Evolutionary conservation across 2,329 filamentous ascomycete genomes (phyloP).

Genomic region (Aspergillus sp.): DNA sequence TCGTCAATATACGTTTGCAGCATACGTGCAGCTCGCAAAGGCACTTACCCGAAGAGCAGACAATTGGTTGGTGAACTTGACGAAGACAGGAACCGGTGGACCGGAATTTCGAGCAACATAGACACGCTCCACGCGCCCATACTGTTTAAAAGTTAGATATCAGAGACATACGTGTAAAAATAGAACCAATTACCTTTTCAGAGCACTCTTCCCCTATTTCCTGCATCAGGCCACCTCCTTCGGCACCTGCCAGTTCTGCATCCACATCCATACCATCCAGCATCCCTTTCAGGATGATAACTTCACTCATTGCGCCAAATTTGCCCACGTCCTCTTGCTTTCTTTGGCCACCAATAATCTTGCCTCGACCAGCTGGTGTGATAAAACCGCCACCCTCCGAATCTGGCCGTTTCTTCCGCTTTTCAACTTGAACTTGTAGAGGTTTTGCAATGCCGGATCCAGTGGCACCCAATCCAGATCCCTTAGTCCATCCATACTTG

Average conservation of each 20-base stretch:
- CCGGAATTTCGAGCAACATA: conserved; percentile 66
- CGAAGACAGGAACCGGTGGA: conserved; percentile 69
- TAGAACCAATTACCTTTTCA: conserved; percentile 59
- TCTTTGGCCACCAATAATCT: conserved; percentile 75
- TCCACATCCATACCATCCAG: conserved; percentile 79
- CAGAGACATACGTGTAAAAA: neutral
- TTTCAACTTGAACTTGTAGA: conserved; percentile 79
- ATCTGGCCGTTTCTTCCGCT: conserved; percentile 75
- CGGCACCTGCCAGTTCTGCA: conserved; percentile 67
- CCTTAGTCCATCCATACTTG: conserved; percentile 92
- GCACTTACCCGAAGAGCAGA: conserved; percentile 75
- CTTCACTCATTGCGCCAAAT: conserved; percentile 74
- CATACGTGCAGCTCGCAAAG: neutral
- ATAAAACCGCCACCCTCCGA: conserved; percentile 77
- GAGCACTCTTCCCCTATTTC: conserved; percentile 95
- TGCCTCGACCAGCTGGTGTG: conserved; percentile 67
- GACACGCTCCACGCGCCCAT: conserved; percentile 78
- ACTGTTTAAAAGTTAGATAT: conserved; percentile 49
- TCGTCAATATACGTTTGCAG: neutral
- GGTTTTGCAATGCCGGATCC: conserved; percentile 82
- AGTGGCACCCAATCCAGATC: conserved; percentile 80
- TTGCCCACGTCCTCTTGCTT: conserved; percentile 54
- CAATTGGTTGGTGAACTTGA: conserved; percentile 85
- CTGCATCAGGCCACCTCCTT: conserved; percentile 70
- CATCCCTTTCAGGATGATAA: conserved; percentile 82